Percentiles rank a stretch among this genome's conserved stretches.
phyloP scores from a whole-genome alignment of 805 yeast genomes.

The Hanseniaspora pseudoguilliermondii region DNA sequence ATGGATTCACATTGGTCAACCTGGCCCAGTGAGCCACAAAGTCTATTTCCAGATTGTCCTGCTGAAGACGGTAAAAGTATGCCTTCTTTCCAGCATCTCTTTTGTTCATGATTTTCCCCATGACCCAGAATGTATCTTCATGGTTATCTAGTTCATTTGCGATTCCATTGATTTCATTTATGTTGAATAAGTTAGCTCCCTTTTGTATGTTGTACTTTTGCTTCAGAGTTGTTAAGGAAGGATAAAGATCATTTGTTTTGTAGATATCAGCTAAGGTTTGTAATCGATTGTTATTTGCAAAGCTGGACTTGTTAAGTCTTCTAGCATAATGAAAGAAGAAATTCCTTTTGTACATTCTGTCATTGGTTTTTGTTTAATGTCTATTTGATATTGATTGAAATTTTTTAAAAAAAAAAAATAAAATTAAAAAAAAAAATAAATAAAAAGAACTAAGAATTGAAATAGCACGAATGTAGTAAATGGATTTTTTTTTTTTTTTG shows the following conservation, averaged over 20 bases:
- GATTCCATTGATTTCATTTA: not conserved
- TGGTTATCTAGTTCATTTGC: not conserved
- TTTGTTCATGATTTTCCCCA: slow-evolving; percentile 23
- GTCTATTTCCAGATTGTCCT: slow-evolving; percentile 12
- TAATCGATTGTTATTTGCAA: not conserved
- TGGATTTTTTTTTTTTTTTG: no score
- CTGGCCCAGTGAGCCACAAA: slow-evolving; percentile 8
- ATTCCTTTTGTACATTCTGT: not conserved
- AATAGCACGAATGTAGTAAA: no score
- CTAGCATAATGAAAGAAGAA: not conserved
- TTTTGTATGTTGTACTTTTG: not conserved
- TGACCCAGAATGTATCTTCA: slow-evolving; percentile 2
- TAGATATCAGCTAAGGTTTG: not conserved
- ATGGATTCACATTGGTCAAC: not conserved
- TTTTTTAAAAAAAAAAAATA: no score
- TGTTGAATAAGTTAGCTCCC: not conserved
- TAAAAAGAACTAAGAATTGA: no score
- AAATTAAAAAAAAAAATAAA: no score
- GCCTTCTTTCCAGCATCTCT: slow-evolving; percentile 26
- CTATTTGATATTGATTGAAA: no score
- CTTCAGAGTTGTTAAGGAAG: slow-evolving; percentile 1
- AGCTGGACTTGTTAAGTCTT: not conserved
- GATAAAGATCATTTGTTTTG: not conserved
- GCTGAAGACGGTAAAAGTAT: slow-evolving; percentile 23
- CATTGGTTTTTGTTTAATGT: not conserved